Conservation (phyloP, 1,284 basidiomycete genomes). For the Sutorius eximius region DNA sequence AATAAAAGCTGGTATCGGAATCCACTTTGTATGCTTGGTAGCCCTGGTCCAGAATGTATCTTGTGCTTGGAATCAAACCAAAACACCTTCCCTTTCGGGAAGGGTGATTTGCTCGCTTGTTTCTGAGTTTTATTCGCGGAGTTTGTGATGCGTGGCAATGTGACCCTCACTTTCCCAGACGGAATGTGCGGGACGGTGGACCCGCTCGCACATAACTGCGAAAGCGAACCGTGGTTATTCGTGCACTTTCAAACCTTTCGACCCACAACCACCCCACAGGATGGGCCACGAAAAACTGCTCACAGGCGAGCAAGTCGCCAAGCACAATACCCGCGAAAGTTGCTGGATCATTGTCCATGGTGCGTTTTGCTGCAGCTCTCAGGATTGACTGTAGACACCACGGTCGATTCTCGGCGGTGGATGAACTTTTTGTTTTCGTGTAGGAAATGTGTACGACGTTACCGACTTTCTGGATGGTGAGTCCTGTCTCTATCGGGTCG, state of each 20-base stretch:
- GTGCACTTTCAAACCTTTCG: background rate
- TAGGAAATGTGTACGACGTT: constrained; percentile 73
- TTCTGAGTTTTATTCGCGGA: constrained; percentile 4
- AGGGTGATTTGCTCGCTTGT: constrained; percentile 11
- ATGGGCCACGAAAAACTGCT: constrained; percentile 27
- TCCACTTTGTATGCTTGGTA: constrained; percentile 5
- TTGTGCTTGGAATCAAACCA: constrained; percentile 9
- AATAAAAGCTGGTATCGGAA: constrained; percentile 12
- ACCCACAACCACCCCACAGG: background rate
- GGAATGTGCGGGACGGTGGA: constrained; percentile 11
- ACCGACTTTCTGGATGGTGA: constrained; percentile 70
- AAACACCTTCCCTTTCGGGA: constrained; percentile 7
- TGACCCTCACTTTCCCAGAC: constrained; percentile 6
- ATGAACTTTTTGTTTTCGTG: constrained; percentile 6
- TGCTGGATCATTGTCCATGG: constrained; percentile 92
- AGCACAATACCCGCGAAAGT: constrained; percentile 69
- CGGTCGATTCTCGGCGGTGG: background rate
- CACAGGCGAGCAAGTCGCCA: constrained; percentile 54
- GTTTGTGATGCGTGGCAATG: background rate
- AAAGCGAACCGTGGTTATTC: background rate
- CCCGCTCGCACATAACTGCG: background rate
- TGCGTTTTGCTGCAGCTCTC: constrained; percentile 28
- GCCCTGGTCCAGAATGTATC: background rate
- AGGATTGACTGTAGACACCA: background rate
- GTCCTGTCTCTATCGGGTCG: background rate